Evolutionary conservation across 495 filamentous ascomycete genomes (phyloP).

Genomic region (Penicillium egyptiacum): DNA sequence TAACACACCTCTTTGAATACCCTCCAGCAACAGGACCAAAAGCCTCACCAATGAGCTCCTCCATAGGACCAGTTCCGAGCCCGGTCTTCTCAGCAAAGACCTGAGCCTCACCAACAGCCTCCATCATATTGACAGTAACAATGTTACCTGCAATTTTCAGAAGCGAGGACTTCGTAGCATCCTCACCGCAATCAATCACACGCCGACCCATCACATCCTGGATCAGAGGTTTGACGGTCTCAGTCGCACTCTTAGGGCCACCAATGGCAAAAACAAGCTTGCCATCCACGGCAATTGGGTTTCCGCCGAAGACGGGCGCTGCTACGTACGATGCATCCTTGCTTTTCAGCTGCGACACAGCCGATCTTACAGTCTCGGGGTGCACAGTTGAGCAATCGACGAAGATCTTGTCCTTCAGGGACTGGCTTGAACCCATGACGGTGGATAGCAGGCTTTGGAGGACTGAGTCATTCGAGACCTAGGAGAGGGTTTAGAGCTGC

Average conservation of each 20-base stretch:
- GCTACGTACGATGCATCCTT: constrained; percentile 41
- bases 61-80: constrained; percentile 50
- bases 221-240: constrained; percentile 44
- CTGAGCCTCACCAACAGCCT: constrained; percentile 53
- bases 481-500: constrained; percentile 1
- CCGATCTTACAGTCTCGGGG: constrained; percentile 38
- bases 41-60: constrained; percentile 51
- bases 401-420: constrained; percentile 48
- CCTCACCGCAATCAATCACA: constrained; percentile 50
- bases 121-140: constrained; percentile 50
- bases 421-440: constrained; percentile 32
- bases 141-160: constrained; percentile 53
- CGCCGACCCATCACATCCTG: constrained; percentile 47
- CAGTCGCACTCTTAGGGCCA: constrained; percentile 37
- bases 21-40: constrained; percentile 52
- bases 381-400: constrained; percentile 52
- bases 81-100: constrained; percentile 57
- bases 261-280: constrained; percentile 51
- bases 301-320: constrained; percentile 48
- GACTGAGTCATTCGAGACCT: constrained; percentile 47
- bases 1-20: constrained; percentile 47
- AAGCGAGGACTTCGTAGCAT: constrained; percentile 46
- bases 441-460: constrained; percentile 38
- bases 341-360: constrained; percentile 36
- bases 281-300: constrained; percentile 44